Percentiles rank a stretch among this genome's conserved stretches.
Conservation (phyloP, 345 rosid genomes). For the Brassica juncea region DNA sequence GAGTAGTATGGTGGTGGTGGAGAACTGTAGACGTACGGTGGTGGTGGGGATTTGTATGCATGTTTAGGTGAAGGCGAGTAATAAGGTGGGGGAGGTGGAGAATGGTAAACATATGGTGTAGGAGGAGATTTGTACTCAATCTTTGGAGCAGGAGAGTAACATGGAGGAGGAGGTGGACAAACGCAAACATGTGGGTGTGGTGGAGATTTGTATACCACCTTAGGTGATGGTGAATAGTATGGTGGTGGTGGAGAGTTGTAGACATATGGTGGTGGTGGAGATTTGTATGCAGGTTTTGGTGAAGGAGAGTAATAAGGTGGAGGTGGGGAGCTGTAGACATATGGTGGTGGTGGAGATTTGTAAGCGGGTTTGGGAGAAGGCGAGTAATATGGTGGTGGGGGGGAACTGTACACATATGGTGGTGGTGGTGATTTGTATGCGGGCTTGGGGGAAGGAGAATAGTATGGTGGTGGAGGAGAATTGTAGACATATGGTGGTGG, state of each 20-base stretch:
- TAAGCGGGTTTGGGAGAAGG: background rate
- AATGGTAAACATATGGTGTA: background rate
- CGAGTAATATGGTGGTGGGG: background rate
- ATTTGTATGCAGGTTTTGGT: background rate
- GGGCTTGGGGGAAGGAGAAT: background rate
- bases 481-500: slow-evolving; percentile 6
- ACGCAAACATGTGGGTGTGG: slow-evolving; percentile 4
- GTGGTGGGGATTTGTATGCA: background rate
- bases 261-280: slow-evolving; percentile 2
- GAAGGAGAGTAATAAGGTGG: background rate
- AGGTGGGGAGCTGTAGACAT: background rate
- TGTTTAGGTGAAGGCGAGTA: background rate
- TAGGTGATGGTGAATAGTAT: slow-evolving; percentile 6
- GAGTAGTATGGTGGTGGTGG: slow-evolving; percentile 1
- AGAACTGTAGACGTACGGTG: background rate
- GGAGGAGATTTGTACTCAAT: background rate
- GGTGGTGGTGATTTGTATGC: background rate
- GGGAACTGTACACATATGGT: background rate
- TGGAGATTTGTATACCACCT: slow-evolving; percentile 2
- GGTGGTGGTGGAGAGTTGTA: slow-evolving; percentile 9
- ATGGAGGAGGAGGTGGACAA: slow-evolving; percentile 2
- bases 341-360: slow-evolving; percentile 9
- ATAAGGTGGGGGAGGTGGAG: background rate
- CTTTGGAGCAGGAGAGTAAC: background rate
- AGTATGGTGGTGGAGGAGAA: background rate